Evolutionary conservation across 768 basidiomycete genomes (phyloP), one percentile per base, ranked within the genome.

Genomic region (Mycena haematopus): DNA sequence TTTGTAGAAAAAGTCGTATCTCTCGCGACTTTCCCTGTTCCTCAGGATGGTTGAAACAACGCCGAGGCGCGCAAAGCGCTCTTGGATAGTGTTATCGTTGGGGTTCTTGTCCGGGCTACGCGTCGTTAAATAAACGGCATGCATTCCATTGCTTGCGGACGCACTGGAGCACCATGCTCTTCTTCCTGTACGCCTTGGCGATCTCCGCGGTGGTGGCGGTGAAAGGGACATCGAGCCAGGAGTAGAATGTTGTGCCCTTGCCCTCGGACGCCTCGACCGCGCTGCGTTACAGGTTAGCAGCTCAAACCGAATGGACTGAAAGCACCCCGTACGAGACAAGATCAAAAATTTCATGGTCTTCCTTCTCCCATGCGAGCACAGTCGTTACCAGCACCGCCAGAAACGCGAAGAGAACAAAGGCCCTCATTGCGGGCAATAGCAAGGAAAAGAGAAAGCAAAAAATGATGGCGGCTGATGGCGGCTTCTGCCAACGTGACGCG

Each of bases 271-370:
- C 79, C 75, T 96, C 89, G 22, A 98, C 73, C 21, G 84, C 91
- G 65, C 85, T 84, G 61, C 6, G n/a, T 7, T n/a, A 9, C 4
- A 42, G n/a, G n/a, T 42, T 8, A 21, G n/a, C 40, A 31, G 29
- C 29, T 31, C 29, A 9, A 31, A 31, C 6, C 14, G n/a, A n/a
- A 36, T 36, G 8, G 13, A 19, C 10, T 19, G n/a, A 42, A 42
- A 1, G 1, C 14, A n/a, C 40, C 19, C 7, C n/a, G 7, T 8
- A 42, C 19, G 19, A n/a, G 6, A 96, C 95, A 15, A 97, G 83
- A 77, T 97, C 96, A 71, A 98, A 98, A 38, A 98, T 96, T 75
- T 98, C 95, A 80, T 97, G 85, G 78, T 98, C 95, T 77, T 96
- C 91, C 77, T 89, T 91, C 52, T 89, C 87, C 90, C 90, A 92